Evolutionary conservation across 352 stramenopile species (phyloP).

Genomic region (Pythium brassicae): DNA sequence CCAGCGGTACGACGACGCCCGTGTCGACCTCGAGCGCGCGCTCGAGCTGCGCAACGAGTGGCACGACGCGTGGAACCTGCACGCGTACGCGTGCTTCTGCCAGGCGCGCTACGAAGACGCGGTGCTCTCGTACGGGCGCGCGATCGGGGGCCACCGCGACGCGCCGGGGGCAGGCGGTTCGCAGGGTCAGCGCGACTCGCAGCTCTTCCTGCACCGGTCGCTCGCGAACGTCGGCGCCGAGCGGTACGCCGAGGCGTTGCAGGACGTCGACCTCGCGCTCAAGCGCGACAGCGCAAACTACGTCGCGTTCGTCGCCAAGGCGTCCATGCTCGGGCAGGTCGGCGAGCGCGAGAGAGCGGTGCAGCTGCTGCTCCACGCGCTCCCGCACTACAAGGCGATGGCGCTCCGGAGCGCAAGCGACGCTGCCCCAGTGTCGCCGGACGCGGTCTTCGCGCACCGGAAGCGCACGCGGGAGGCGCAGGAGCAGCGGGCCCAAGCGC

Average conservation of each 20-base stretch:
- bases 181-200: constrained; percentile 22
- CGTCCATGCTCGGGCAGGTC: constrained; percentile 22
- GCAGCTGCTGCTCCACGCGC: constrained; percentile 23
- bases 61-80: constrained; percentile 32
- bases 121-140: constrained; percentile 28
- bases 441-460: constrained; percentile 10
- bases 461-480: constrained; percentile 9
- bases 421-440: not conserved
- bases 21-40: constrained; percentile 22
- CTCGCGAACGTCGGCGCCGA: constrained; percentile 25
- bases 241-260: constrained; percentile 16
- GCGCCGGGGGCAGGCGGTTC: too few relatives aligned
- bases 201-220: constrained; percentile 34
- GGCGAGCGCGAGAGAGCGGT: constrained; percentile 17
- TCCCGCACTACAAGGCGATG: constrained; percentile 34
- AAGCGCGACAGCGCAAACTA: constrained; percentile 42
- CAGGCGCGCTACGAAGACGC: constrained; percentile 23
- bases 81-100: constrained; percentile 45
- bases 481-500: constrained; percentile 6
- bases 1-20: constrained; percentile 25
- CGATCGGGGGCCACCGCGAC: constrained; percentile 13
- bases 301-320: constrained; percentile 37
- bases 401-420: constrained; percentile 17
- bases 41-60: constrained; percentile 31
- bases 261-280: constrained; percentile 32